phyloP scores from a whole-genome alignment of 2,329 filamentous ascomycete genomes.

The Endocalyx cinctus region DNA sequence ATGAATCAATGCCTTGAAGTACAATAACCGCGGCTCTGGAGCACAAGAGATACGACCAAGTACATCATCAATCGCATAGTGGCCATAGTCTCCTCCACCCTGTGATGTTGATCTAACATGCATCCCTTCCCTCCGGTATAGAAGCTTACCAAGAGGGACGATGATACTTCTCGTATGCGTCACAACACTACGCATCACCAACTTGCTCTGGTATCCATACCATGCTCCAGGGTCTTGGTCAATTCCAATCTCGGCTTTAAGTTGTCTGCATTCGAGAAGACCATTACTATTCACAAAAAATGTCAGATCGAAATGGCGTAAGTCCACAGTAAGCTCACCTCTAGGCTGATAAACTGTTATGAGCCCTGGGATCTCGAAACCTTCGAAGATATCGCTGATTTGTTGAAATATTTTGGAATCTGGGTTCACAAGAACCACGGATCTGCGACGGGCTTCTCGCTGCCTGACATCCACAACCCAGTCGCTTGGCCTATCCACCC shows the following conservation, averaged over 20 bases:
- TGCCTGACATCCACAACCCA: conserved; percentile 31
- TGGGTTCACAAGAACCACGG: conserved; percentile 42
- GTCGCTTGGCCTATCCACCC: conserved; percentile 18
- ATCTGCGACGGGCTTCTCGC: conserved; percentile 14
- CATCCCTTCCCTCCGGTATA: conserved; percentile 23
- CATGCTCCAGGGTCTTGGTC: conserved; percentile 57
- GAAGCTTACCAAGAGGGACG: conserved; percentile 41
- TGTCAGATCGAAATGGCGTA: conserved; percentile 47
- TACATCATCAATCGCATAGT: conserved; percentile 48
- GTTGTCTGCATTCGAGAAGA: conserved; percentile 42
- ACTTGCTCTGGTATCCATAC: conserved; percentile 54
- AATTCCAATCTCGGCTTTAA: conserved; percentile 47
- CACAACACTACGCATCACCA: conserved; percentile 48
- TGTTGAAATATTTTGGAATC: conserved; percentile 33
- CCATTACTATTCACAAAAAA: conserved; percentile 44
- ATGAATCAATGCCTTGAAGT: no score
- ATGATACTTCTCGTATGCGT: conserved; percentile 45
- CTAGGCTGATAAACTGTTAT: conserved; percentile 45
- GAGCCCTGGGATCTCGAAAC: conserved; percentile 41
- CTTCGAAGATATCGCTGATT: conserved; percentile 39
- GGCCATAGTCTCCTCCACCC: conserved; percentile 36
- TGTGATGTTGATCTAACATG: conserved; percentile 38
- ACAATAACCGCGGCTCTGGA: no score
- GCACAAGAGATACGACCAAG: conserved; percentile 52
- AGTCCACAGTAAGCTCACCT: conserved; percentile 37